phyloP scores from a whole-genome alignment of 164 flowering plant species.

The Kalanchoe fedtschenkoi region DNA sequence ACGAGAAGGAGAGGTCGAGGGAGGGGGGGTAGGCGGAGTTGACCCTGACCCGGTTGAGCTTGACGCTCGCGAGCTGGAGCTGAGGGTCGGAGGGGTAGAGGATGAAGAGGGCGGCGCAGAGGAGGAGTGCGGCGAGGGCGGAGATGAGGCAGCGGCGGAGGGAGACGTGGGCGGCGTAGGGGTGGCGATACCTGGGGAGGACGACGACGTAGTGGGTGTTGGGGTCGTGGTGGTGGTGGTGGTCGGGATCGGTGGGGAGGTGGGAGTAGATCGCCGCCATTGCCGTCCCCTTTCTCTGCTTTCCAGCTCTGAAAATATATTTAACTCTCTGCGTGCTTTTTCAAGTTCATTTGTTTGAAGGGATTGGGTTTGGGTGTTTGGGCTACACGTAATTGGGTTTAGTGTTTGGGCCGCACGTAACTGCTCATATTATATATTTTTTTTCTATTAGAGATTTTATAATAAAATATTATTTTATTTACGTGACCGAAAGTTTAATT shows the following conservation, averaged over 20 bases:
- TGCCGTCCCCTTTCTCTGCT: background rate
- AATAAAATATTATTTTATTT: too few relatives aligned
- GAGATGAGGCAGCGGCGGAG: constrained; percentile 15
- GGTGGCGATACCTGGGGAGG: constrained; percentile 14
- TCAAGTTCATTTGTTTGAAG: too few relatives aligned
- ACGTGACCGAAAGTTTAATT: too few relatives aligned
- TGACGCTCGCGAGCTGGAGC: constrained; percentile 38
- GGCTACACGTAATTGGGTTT: too few relatives aligned
- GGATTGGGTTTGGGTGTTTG: too few relatives aligned
- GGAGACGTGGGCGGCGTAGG: background rate
- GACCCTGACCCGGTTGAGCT: constrained; percentile 39
- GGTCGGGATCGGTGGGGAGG: constrained; percentile 13
- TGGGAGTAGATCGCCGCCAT: constrained; percentile 16
- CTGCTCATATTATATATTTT: too few relatives aligned
- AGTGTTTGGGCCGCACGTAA: too few relatives aligned
- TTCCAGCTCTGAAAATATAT: too few relatives aligned
- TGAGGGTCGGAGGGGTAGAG: constrained; percentile 77
- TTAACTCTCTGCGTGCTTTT: too few relatives aligned
- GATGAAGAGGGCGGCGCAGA: constrained; percentile 30
- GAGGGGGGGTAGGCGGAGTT: constrained; percentile 26
- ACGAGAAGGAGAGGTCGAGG: constrained; percentile 52
- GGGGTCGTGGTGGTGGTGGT: too few relatives aligned
- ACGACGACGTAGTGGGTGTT: constrained; percentile 32
- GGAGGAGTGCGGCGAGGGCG: constrained; percentile 20
- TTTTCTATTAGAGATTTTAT: too few relatives aligned